Conservation (phyloP, 2,329 filamentous ascomycete genomes). For the Penicillium sp. region DNA sequence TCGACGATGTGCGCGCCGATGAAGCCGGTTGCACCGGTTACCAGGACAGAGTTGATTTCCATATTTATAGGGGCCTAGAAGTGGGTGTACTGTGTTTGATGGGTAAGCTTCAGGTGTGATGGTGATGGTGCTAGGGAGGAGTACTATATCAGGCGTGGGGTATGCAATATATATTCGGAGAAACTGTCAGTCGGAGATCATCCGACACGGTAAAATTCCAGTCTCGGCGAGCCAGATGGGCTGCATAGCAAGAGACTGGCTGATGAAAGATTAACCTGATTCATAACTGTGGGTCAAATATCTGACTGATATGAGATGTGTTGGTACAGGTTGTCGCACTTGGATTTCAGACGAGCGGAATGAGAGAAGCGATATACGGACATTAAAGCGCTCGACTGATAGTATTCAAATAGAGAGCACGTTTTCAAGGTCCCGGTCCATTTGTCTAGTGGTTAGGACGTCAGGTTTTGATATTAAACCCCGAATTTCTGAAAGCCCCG, state of each 20-base stretch:
- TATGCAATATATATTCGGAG: not conserved
- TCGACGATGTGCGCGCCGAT: conserved; percentile 37
- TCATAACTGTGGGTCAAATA: not conserved
- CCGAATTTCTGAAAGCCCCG: not conserved
- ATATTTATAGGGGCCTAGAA: not conserved
- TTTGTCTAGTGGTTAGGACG: not conserved
- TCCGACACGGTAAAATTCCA: not conserved
- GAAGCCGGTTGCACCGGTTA: conserved; percentile 36
- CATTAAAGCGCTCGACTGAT: not conserved
- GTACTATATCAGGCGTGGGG: not conserved
- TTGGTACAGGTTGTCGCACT: not conserved
- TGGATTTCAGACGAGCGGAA: not conserved
- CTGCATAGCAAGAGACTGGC: not conserved
- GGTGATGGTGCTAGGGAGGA: not conserved
- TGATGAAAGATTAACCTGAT: not conserved
- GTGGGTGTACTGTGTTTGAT: not conserved
- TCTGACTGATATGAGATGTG: not conserved
- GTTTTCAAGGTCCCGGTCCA: not conserved
- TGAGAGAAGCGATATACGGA: not conserved
- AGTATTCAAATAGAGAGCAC: not conserved
- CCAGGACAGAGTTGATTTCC: conserved; percentile 26
- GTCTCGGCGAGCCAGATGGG: not conserved
- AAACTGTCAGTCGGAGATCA: not conserved
- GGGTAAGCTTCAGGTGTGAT: not conserved
- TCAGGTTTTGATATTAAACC: not conserved